Conservation (phyloP, 805 yeast genomes). For the Aciculoconidium aculeatum region DNA sequence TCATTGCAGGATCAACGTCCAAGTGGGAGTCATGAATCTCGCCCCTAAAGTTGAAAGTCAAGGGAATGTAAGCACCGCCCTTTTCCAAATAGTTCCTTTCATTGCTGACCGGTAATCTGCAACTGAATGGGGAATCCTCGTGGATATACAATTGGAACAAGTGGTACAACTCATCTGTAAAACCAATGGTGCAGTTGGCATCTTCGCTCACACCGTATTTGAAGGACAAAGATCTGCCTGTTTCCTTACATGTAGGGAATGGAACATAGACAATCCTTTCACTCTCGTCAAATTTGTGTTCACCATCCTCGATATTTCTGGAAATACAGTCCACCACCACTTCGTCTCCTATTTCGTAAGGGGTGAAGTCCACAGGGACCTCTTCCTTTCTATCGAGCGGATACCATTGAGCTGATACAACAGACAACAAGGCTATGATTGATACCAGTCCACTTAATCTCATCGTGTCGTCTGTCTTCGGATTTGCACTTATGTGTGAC, state of each 20-base stretch:
- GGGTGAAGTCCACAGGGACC: conserved; percentile 30
- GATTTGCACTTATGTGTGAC: no score
- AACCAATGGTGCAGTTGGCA: conserved; percentile 52
- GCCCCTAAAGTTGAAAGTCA: conserved; percentile 61
- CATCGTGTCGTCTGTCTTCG: no score
- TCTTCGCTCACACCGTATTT: conserved; percentile 47
- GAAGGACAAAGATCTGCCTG: conserved; percentile 53
- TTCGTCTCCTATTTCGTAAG: conserved; percentile 33
- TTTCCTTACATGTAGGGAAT: conserved; percentile 62
- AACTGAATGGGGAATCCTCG: conserved; percentile 71
- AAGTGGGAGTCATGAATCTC: conserved; percentile 61
- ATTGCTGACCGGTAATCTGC: conserved; percentile 51
- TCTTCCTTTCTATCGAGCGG: conserved; percentile 35
- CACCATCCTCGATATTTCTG: conserved; percentile 70
- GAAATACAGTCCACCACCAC: conserved; percentile 55
- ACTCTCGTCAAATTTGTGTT: conserved; percentile 64
- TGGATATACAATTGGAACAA: conserved; percentile 71
- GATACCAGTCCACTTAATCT: no score
- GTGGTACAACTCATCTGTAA: conserved; percentile 64
- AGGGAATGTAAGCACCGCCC: conserved; percentile 48
- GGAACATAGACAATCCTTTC: conserved; percentile 50
- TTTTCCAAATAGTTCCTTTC: conserved; percentile 36
- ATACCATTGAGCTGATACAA: conserved; percentile 23
- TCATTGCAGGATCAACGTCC: conserved; percentile 56
- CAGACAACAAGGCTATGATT: no score